These are phyloP conservation scores for Magnolia sinica DNA, from an alignment of 164 flowering plant species.

Conservation along the genomic window DNA sequence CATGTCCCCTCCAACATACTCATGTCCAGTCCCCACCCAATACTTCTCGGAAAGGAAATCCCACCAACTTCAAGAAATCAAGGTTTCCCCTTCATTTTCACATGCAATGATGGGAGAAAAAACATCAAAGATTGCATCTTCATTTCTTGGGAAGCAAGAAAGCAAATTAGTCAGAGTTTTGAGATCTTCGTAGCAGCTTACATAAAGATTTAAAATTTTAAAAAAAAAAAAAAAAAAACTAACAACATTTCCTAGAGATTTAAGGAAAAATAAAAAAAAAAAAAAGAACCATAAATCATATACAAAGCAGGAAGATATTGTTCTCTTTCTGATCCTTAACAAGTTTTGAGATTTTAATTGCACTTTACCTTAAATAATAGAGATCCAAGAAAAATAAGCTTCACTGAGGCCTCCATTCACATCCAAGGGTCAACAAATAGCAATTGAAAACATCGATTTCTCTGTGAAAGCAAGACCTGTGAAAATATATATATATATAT, in stretches of 20 bases:
- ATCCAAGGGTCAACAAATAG: not conserved
- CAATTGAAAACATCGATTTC: not conserved
- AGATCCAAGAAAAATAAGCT: not conserved
- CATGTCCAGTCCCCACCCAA: conserved; percentile 50
- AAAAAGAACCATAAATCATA: not conserved
- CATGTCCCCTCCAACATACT: conserved; percentile 74
- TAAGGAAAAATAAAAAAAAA: too few relatives aligned
- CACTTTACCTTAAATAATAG: not conserved
- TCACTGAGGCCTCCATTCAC: not conserved
- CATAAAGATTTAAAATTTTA: not conserved
- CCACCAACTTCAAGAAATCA: conserved; percentile 1
- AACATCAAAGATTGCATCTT: not conserved
- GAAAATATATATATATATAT: too few relatives aligned
- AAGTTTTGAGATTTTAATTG: not conserved
- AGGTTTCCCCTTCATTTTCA: conserved; percentile 6
- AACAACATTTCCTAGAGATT: not conserved
- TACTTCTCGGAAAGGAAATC: conserved; percentile 15
- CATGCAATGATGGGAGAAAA: not conserved
- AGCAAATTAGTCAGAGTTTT: not conserved
- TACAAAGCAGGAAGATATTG: not conserved
- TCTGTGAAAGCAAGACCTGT: not conserved
- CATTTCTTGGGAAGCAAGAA: not conserved
- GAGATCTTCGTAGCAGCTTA: not conserved
- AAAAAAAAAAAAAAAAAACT: not conserved
- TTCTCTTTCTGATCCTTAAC: not conserved